Percentiles rank a stretch among this genome's conserved stretches.
These are phyloP conservation scores for Gossypium laxum DNA, from an alignment of 441 rosid species.

Conservation along the genomic window DNA sequence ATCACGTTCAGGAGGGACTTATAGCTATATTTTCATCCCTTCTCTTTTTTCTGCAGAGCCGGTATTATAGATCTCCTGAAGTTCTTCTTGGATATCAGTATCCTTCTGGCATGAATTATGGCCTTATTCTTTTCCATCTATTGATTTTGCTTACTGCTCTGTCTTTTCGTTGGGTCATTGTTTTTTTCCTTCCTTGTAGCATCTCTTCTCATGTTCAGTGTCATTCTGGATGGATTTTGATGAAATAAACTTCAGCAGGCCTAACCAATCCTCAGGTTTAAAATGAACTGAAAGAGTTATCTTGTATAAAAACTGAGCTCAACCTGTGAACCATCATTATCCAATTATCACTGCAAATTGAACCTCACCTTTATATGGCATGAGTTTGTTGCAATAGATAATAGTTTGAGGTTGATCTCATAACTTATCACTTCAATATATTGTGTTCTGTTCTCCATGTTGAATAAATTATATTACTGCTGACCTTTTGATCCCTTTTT, in stretches of 20 bases:
- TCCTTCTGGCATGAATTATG: conserved; percentile 36
- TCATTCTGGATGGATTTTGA: not conserved
- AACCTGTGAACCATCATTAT: not conserved
- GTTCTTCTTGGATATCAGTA: conserved; percentile 97
- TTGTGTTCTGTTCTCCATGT: not conserved
- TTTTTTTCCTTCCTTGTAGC: not conserved
- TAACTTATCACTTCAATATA: not conserved
- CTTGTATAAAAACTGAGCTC: not conserved
- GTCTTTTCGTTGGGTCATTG: not conserved
- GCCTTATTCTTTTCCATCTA: conserved; percentile 8
- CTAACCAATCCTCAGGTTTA: not conserved
- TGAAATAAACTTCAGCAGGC: not conserved
- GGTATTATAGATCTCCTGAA: conserved; percentile 98
- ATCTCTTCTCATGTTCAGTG: not conserved
- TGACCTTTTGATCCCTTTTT: not conserved
- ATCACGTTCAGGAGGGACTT: conserved; percentile 11
- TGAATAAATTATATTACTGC: not conserved
- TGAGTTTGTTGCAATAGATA: not conserved
- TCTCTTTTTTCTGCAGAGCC: conserved; percentile 62
- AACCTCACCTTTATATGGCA: not conserved
- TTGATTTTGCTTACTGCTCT: not conserved
- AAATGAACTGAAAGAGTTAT: not conserved
- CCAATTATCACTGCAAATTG: not conserved
- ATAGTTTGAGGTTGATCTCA: not conserved
- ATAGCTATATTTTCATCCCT: conserved; percentile 8